Base-by-base conservation (phyloP, 2,329 filamentous ascomycete genomes). In the Cryphonectria naterciae region DNA sequence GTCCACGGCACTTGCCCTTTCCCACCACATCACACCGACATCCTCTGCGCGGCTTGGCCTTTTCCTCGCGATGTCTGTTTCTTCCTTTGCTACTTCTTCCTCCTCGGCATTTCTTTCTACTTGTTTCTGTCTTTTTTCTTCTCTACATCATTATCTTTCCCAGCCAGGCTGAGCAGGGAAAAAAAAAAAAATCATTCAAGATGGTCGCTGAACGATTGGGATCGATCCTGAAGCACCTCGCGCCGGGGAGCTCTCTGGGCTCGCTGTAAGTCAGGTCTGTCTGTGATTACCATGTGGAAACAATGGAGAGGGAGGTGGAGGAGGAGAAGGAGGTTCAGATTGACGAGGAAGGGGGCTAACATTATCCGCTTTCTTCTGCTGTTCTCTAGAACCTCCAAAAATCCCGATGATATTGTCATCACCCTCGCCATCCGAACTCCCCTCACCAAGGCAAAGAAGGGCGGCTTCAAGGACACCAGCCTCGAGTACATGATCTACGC, bases 401-500 rank as follows among this genome's bases (percentile, higher is more conserved):
- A 97, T 82, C 89, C 95, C 76, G 95, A 98, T 80, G 96, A 99
- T 85, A 88, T 99, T 68, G 96, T 99, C 80, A 97, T 98, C 79
- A 99, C 96, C 10, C 89, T 97, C 71, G 95, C 95, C 39, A 86
- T 95, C 77, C 93, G 96, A 70, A 98, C 95, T 39, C 94, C 96
- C 0, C 87, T 99, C 73, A 87, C 92, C 79, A 98, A 98, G 85
- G 94, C 89, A 67, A 87, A 87, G 80, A 98, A 97, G 87, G 95
- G 96, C 75, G 94, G 94, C 58, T 92, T 99, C 86, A 98, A 98
- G 86, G 95, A 99, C 81, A 97, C 94, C 7, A 88, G 88, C 56
- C 89, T 98, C 74, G 96, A 99, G 81, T 95, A 91, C 82, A 86
- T 99, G 70, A 81, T 97, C 73, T 94, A 94, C 79, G 90, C 94